These are phyloP conservation scores for Lasiodiplodia hormozganensis DNA, from an alignment of 2,329 filamentous ascomycete genomes.

Conservation along the genomic window DNA sequence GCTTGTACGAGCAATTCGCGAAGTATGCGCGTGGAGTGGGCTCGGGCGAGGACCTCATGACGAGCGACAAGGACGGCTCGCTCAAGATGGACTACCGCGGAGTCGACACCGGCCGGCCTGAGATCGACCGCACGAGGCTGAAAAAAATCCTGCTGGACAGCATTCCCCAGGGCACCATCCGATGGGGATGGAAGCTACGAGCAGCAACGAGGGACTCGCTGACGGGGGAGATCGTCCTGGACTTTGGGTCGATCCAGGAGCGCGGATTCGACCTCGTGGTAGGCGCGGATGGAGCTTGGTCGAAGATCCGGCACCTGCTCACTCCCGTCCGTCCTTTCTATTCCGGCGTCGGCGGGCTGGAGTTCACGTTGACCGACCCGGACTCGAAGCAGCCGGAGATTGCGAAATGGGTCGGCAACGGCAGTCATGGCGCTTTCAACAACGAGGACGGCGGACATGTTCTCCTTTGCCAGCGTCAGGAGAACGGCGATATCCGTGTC, in stretches of 20 bases:
- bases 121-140: slow-evolving; percentile 38
- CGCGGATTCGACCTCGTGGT: slow-evolving; percentile 25
- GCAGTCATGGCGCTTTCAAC: slow-evolving; percentile 32
- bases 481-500: too few relatives aligned
- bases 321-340: slow-evolving; percentile 43
- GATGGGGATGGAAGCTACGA: slow-evolving; percentile 33
- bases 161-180: slow-evolving; percentile 35
- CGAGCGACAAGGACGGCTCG: neutral
- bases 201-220: neutral
- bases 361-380: slow-evolving; percentile 40
- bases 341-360: slow-evolving; percentile 45
- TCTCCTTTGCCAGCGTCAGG: too few relatives aligned
- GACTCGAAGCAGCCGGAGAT: slow-evolving; percentile 37
- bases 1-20: neutral
- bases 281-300: too few relatives aligned
- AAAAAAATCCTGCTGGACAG: slow-evolving; percentile 37
- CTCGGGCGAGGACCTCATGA: slow-evolving; percentile 47
- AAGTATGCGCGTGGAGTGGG: neutral
- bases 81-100: neutral
- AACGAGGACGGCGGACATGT: too few relatives aligned
- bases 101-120: slow-evolving; percentile 29
- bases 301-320: neutral
- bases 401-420: slow-evolving; percentile 44
- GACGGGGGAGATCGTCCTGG: too few relatives aligned
- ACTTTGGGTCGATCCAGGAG: neutral